phyloP scores from a whole-genome alignment of 1,284 basidiomycete species.

The Phlebopus sp. region DNA sequence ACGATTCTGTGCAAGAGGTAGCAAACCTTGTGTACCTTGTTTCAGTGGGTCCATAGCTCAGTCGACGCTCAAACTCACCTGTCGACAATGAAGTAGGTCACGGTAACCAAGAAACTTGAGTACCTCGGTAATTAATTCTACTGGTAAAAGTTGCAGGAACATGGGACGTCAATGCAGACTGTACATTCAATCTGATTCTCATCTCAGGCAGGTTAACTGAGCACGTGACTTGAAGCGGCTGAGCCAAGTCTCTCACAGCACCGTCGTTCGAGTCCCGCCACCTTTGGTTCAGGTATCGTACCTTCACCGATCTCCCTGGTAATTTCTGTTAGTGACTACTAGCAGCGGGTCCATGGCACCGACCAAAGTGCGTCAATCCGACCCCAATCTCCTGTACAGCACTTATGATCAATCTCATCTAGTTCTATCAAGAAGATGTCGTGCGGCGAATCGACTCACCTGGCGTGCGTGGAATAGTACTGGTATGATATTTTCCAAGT shows the following conservation, averaged over 20 bases:
- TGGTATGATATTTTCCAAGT: conserved; percentile 17
- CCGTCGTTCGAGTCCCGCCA: neutral
- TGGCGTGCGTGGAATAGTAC: conserved; percentile 28
- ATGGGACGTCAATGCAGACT: neutral
- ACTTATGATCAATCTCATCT: neutral
- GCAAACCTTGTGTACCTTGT: conserved; percentile 40
- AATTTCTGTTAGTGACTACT: conserved; percentile 13
- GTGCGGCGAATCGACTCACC: conserved; percentile 51
- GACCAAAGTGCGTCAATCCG: conserved; percentile 22
- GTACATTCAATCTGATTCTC: neutral
- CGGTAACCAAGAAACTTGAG: conserved; percentile 33
- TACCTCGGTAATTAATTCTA: conserved; percentile 35
- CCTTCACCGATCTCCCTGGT: neutral
- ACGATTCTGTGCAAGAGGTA: conserved; percentile 39
- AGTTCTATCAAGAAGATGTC: conserved; percentile 80
- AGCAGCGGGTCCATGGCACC: conserved; percentile 12
- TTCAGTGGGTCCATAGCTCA: neutral
- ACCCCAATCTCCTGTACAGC: neutral
- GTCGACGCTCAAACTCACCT: conserved; percentile 14
- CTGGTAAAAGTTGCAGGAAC: conserved; percentile 27
- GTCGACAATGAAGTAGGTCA: conserved; percentile 38
- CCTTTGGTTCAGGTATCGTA: neutral
- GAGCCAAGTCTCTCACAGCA: neutral
- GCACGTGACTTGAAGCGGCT: conserved; percentile 2
- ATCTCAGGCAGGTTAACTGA: no score